Evolutionary conservation across 2,329 filamentous ascomycete species (phyloP).

Genomic region (Arthrobotrys megalospora): DNA sequence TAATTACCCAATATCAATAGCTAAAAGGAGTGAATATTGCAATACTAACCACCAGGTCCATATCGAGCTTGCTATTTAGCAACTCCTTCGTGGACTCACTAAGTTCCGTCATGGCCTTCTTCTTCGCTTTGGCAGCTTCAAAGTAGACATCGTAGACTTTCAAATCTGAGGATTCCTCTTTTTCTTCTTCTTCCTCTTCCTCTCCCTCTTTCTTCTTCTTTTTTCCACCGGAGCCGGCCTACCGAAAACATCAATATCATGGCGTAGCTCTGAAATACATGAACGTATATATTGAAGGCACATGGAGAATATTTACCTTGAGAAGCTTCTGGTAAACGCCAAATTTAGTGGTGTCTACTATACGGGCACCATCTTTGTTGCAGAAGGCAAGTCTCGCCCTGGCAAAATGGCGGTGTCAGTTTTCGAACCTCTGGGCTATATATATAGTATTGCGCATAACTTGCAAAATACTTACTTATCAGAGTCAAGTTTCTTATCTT

Average conservation of each 20-base stretch:
- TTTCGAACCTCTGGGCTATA: neutral
- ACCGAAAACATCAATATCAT: neutral
- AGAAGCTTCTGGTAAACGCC: constrained; percentile 5
- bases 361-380: constrained; percentile 29
- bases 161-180: neutral
- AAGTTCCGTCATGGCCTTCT: constrained; percentile 9
- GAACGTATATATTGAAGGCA: neutral
- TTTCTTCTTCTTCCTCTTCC: neutral
- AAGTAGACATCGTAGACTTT: constrained; percentile 28
- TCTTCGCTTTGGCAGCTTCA: constrained; percentile 18
- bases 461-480: constrained; percentile 25
- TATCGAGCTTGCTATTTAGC: constrained; percentile 18
- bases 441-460: too few relatives aligned
- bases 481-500: constrained; percentile 24
- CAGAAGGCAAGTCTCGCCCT: constrained; percentile 34
- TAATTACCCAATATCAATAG: neutral
- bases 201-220: neutral
- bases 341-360: constrained; percentile 31
- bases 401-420: neutral
- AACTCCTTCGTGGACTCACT: constrained; percentile 11
- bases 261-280: neutral
- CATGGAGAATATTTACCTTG: neutral
- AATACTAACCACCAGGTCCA: constrained; percentile 25
- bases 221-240: neutral
- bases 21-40: neutral